Evolutionary conservation across 179 eudicot species (phyloP), one percentile per base, ranked within the genome.

Genomic region (Silene vulgaris): DNA sequence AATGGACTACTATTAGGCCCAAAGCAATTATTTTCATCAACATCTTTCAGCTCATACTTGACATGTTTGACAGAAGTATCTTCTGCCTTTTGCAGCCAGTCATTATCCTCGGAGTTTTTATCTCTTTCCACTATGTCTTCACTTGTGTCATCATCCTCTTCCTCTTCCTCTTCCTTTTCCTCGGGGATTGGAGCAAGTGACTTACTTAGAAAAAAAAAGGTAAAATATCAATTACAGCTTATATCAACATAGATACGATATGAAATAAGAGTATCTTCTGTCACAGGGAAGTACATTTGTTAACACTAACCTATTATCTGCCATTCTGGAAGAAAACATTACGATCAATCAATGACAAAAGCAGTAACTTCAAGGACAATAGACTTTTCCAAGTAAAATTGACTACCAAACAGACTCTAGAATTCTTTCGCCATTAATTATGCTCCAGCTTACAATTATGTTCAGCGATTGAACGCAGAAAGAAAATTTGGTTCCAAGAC

Each of bases 161-260:
- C 91, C 74, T 91, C 97, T 66, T 88, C 89, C 3, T 84, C 88
- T 68, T 88, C 91, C 74, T 91, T 96, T 66, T 78, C 88, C 84
- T 93, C 98, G 11, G 97, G 97, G 82, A 93, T 93, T 72, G 98
- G 90, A 79, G 98, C 96, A 77, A 93, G 98, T 65, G 96, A 87
- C 98, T 93, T 86, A 90, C 91, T 89, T 88, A 84, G 76, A 29
- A 87, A 85, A 77, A 83, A 78, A 75, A 74, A 50, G 28, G 78
- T 5, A 69, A 5, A n/a, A 78, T 74, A 71, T 80, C 81, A 82
- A 61, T 71, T 21, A 75, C 63, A 65, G 7, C 37, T 29, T 13
- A 1, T 28, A 67, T 74, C 23, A 68, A 30, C 32, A 30, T 30
- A 80, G 54, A 56, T 5, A 29, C 5, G 65, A 11, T 54, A 62